Base-by-base conservation (phyloP, 108 stramenopile genomes). In the Pseudonitzschia delicatissima region DNA sequence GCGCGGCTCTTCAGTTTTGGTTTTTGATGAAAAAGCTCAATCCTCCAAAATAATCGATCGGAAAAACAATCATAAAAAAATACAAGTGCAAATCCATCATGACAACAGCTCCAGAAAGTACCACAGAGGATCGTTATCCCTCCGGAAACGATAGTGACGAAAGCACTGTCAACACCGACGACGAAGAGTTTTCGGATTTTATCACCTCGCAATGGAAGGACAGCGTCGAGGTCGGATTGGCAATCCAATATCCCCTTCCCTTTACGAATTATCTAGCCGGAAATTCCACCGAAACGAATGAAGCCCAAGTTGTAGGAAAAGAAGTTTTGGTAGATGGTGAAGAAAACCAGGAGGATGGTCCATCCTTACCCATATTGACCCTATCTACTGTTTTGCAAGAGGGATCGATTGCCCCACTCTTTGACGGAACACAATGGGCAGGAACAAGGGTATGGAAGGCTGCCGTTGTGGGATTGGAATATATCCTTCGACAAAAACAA, bases 401-500 rank as follows among this genome's bases (percentile, higher is more conserved):
- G 66, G 64, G 78, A 59, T 80, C 80, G 29, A 66, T 93, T 9
- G 89, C 87, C 17, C 92, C 92, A 15, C 62, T 93, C 9, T 93
- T 93, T 77, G 78, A 83, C 48, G 92, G 92, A 12, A 81, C 85
- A n/a, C 76, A 80, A 34, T 93, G 92, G 92, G 92, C 92, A 9
- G 92, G 92, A 20, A 93, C 92, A 21, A 17, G 53, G 32, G 73
- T 93, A 2, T 93, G 92, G 92, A 72, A 74, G 28, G 89, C 89
- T n/a, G 87, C 89, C 44, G 63, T 90, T 35, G 70, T 82, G 4
- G 88, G 72, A 3, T 45, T 86, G 53, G 76, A 87, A 62, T 92
- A 87, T 67, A 44, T 92, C 18, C 23, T 79, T 27, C 57, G 51
- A 5, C 39, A 71, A 34, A 60, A 69, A 31, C 32, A 66, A n/a